Percentiles rank a stretch among this genome's conserved stretches.
Conservation (phyloP, 305 asterid genomes). For the Salvia sclarea region DNA sequence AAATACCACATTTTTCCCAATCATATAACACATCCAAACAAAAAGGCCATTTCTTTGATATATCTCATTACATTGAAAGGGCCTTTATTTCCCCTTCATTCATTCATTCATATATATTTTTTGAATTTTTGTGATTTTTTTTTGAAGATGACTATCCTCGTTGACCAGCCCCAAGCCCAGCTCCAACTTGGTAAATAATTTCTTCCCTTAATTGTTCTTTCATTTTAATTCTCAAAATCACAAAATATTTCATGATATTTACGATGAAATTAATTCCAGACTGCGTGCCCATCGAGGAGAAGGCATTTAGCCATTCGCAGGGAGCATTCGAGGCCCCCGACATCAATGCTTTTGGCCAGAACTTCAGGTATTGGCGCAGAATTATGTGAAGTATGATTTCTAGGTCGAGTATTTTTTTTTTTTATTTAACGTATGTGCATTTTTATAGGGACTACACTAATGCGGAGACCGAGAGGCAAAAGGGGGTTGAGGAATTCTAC, state of each 20-base stretch:
- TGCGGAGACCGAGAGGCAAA: constrained; percentile 64
- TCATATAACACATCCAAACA: not conserved
- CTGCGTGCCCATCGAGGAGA: constrained; percentile 23
- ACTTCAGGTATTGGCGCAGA: constrained; percentile 41
- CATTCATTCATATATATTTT: not conserved
- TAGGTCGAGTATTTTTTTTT: no score
- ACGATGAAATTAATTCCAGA: constrained; percentile 4
- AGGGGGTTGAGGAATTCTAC: constrained; percentile 73
- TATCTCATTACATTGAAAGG: not conserved
- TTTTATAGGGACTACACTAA: constrained; percentile 51
- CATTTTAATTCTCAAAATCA: not conserved
- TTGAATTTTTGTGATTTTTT: not conserved
- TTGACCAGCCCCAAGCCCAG: constrained; percentile 41
- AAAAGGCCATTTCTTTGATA: constrained; percentile 3
- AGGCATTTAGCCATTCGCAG: constrained; percentile 17
- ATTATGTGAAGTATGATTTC: no score
- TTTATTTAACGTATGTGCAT: no score
- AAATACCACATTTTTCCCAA: constrained; percentile 32
- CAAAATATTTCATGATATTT: not conserved
- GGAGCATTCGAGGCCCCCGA: constrained; percentile 58
- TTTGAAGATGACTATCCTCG: constrained; percentile 49
- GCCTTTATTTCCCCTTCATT: not conserved
- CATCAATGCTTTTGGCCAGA: constrained; percentile 62
- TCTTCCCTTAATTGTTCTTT: not conserved
- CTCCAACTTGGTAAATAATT: constrained; percentile 39